These are phyloP conservation scores for Colletotrichum ledebouriae DNA, from an alignment of 2,329 filamentous ascomycete genomes.

Conservation along the genomic window DNA sequence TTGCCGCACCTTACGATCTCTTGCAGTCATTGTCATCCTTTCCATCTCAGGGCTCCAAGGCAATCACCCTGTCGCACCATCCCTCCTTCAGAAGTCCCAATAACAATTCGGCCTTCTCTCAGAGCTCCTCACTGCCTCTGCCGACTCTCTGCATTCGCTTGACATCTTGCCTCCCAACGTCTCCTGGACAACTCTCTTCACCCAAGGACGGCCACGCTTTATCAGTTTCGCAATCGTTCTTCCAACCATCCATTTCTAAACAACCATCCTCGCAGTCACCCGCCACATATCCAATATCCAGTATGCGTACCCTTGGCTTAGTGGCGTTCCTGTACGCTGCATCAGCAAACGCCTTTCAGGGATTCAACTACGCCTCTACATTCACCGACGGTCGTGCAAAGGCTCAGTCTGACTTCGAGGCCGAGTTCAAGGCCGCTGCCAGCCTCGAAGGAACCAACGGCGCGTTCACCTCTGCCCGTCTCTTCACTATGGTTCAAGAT, in stretches of 20 bases:
- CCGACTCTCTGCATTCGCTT: neutral
- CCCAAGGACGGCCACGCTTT: neutral
- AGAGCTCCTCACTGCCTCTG: neutral
- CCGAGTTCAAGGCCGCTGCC: conserved; percentile 76
- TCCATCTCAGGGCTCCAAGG: neutral
- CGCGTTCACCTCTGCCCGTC: conserved; percentile 75
- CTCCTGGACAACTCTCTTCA: too few species aligned
- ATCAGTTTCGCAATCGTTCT: neutral
- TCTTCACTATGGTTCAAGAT: conserved; percentile 83
- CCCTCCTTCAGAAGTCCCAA: conserved; percentile 19
- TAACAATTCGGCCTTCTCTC: neutral
- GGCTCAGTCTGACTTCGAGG: conserved; percentile 74
- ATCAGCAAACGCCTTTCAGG: conserved; percentile 61
- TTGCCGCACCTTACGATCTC: neutral
- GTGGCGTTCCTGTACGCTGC: conserved; percentile 51
- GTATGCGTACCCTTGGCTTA: conserved; percentile 35
- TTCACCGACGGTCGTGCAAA: conserved; percentile 73
- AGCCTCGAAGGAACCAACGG: conserved; percentile 73
- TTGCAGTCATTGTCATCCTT: conserved; percentile 8
- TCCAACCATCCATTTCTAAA: neutral
- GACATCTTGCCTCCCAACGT: neutral
- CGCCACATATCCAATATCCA: neutral
- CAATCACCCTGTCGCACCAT: neutral
- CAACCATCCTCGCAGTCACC: too few species aligned
- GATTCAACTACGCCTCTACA: conserved; percentile 81